Conservation (phyloP, 192 early-diverging fungal species). For the Coemansia sp. region DNA sequence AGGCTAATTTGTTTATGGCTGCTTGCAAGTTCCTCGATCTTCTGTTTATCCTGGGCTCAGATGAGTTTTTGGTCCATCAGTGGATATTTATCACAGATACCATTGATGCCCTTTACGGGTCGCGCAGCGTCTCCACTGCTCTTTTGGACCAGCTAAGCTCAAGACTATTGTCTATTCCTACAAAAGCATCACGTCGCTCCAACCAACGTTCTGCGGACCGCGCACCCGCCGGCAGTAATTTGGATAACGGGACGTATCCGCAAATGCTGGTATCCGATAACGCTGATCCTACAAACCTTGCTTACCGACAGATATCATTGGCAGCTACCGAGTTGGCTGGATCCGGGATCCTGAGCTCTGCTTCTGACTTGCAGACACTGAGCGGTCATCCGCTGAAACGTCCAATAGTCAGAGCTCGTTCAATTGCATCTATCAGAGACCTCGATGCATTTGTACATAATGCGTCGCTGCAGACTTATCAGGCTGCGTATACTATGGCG, state of each 20-base stretch:
- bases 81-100: constrained; percentile 94
- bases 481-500: constrained; percentile 67
- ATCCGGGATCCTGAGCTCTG: constrained; percentile 6
- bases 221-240: constrained; percentile 14
- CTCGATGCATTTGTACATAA: constrained; percentile 77
- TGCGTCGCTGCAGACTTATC: constrained; percentile 73
- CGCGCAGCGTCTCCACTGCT: constrained; percentile 57
- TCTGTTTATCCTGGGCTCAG: constrained; percentile 75
- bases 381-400: constrained; percentile 57
- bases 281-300: constrained; percentile 28
- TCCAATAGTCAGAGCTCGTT: constrained; percentile 73
- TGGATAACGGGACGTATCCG: constrained; percentile 38
- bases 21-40: constrained; percentile 90
- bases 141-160: constrained; percentile 68
- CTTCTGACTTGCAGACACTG: constrained; percentile 20
- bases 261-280: constrained; percentile 21
- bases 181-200: constrained; percentile 7
- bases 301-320: constrained; percentile 18
- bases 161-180: constrained; percentile 57
- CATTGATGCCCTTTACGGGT: constrained; percentile 63
- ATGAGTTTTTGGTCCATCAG: constrained; percentile 85
- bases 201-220: constrained; percentile 12
- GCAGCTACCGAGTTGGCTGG: constrained; percentile 7
- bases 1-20: constrained; percentile 71
- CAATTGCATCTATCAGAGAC: constrained; percentile 66